Conservation (phyloP, 495 filamentous ascomycete species). For the Penicillium pancosmium region DNA sequence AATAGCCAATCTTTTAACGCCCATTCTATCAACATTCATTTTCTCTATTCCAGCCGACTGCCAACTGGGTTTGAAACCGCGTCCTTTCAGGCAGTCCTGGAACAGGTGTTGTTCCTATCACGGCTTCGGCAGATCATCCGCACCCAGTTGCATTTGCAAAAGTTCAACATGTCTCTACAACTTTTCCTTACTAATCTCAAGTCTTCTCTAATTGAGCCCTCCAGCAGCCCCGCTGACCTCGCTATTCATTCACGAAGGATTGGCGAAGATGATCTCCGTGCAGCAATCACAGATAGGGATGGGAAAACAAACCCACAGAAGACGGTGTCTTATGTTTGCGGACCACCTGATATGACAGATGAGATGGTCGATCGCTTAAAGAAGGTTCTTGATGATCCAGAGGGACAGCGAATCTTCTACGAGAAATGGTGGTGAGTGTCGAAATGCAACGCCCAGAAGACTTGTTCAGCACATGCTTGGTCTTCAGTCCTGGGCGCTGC, state of each 20-base stretch:
- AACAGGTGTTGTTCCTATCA: conserved; percentile 64
- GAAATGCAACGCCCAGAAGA: not conserved
- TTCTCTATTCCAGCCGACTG: conserved; percentile 50
- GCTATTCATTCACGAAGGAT: conserved; percentile 52
- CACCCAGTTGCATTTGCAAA: conserved; percentile 31
- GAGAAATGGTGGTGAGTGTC: conserved; percentile 82
- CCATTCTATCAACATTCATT: conserved; percentile 32
- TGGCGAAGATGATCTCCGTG: conserved; percentile 49
- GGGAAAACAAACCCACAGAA: conserved; percentile 37
- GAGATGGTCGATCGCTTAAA: conserved; percentile 62
- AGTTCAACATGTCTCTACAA: conserved; percentile 36
- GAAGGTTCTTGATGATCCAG: conserved; percentile 52
- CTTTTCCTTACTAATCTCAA: conserved; percentile 43
- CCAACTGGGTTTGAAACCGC: conserved; percentile 22
- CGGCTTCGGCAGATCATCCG: conserved; percentile 48
- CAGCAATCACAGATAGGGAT: conserved; percentile 44
- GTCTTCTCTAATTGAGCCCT: conserved; percentile 7
- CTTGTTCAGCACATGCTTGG: not conserved
- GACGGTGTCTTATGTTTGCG: conserved; percentile 77
- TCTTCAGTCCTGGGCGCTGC: not conserved
- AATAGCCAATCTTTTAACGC: conserved; percentile 31
- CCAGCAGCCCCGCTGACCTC: conserved; percentile 28
- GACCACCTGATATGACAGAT: conserved; percentile 80
- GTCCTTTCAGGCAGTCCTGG: conserved; percentile 49
- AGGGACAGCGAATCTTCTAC: conserved; percentile 62